These are phyloP conservation scores for Xylaria acuta DNA, from an alignment of 495 filamentous ascomycete species.

Conservation along the genomic window DNA sequence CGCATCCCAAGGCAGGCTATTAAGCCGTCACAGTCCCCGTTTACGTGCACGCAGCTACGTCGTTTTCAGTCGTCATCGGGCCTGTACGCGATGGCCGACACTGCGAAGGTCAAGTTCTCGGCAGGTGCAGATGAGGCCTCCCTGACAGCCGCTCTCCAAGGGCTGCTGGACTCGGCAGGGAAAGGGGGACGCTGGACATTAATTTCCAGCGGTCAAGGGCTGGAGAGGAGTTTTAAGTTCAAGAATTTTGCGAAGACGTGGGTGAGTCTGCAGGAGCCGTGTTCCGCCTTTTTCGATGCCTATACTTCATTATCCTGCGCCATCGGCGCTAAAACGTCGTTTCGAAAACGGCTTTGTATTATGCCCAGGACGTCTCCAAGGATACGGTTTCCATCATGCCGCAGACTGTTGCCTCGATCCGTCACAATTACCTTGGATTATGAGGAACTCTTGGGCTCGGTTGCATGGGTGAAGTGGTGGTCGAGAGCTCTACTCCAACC, in stretches of 20 bases:
- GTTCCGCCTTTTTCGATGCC: slow-evolving; percentile 12
- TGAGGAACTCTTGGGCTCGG: background rate
- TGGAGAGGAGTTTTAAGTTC: slow-evolving; percentile 66
- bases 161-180: slow-evolving; percentile 38
- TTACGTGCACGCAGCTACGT: background rate
- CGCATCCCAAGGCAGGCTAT: slow-evolving; percentile 7
- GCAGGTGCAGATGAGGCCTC: slow-evolving; percentile 39
- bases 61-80: slow-evolving; percentile 23
- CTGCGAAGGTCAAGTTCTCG: slow-evolving; percentile 35
- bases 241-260: slow-evolving; percentile 68
- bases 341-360: slow-evolving; percentile 15
- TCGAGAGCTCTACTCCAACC: background rate
- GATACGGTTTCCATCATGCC: background rate
- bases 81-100: slow-evolving; percentile 17
- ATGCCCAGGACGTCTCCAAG: background rate
- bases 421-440: background rate
- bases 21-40: background rate
- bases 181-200: slow-evolving; percentile 59
- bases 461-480: slow-evolving; percentile 19
- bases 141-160: slow-evolving; percentile 33
- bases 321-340: slow-evolving; percentile 12
- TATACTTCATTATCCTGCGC: slow-evolving; percentile 1
- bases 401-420: background rate
- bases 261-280: slow-evolving; percentile 48
- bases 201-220: slow-evolving; percentile 54